Base-by-base conservation (phyloP, 345 rosid genomes). In the Arabidopsis suecica region DNA sequence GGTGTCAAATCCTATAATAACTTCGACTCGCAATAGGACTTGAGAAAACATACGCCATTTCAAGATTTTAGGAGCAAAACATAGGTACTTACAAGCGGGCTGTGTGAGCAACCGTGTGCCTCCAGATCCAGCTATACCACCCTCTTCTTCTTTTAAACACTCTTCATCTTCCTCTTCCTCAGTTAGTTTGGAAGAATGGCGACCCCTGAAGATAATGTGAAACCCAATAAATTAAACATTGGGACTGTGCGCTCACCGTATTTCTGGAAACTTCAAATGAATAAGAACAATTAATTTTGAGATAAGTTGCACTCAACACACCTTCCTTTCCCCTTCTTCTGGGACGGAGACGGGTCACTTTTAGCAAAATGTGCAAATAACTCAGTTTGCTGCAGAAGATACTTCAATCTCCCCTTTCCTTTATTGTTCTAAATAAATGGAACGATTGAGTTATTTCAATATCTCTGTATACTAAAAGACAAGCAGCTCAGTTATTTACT, bases 91-190 rank as follows among this genome's bases (percentile, higher is more conserved):
- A 95, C 99, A 95, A 44, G 99, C 85, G 12, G 99, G 99, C 69
- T 95, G 99, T 20, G 94, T 80, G 83, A 95, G 60, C 86, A 95
- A 79, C 67, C 99, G 81, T 0, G 99, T 95, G 84, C 82, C 89
- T 71, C 97, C 97, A 48, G 91, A 61, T 61, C 87, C 92, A 59
- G 87, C 69, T 68, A 88, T 76, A 67, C 90, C 89, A 82, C 82
- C 99, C 82, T 93, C 99, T 77, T 90, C 98, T 78, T 89, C 99
- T 86, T 95, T 95, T 7, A 95, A 79, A 67, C 71, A 95, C 79
- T 95, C 99, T 83, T 95, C 99, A 81, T 95, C 99, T 83, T 95
- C 99, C 84, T 95, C 99, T 84, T 92, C 98, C 82, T 95, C 99
- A 23, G 99, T 95, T 33, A 95, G 7, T 83, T 92, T 95, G 37